Evolutionary conservation across 768 basidiomycete genomes (phyloP), one percentile per base, ranked within the genome.

Genomic region (Podaxis mareebaensis): DNA sequence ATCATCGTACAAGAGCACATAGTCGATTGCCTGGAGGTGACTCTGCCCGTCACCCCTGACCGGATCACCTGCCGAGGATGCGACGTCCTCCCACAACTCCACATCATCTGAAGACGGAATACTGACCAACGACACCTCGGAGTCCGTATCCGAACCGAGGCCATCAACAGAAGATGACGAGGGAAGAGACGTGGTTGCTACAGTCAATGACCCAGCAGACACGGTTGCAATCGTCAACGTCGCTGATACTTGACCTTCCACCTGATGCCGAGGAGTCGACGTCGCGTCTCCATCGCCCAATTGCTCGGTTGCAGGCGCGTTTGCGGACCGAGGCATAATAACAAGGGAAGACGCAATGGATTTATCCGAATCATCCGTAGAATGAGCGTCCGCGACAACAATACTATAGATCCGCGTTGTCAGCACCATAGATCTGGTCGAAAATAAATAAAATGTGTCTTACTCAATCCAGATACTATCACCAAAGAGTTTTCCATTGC

Each of bases 401-500:
- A 93, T 87, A 63, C 90, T 92, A 49, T 22, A 61, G 10, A 30
- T 56, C 51, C 64, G 56, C 28, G 63, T 56, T 48, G 55, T 61
- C 52, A 61, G 51, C 40, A 58, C 22, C 48, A 38, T 48, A 30
- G 46, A 56, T 44, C 15, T 17, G 42, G 7, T 13, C 4, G 3
- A 7, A 28, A 12, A 11, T 28, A 6, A 22, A 28, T 24, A 15
- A 12, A 60, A 48, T 26, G 63, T 2, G 13, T 78, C 89, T 73
- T 64, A 92, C 92, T 92, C 90, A 26, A 91, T 84, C 91, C 92
- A 93, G 20, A 94, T 79, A 62, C 83, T 88, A 58, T 88, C 78
- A 26, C 91, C 92, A 68, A 95, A 95, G 51, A 85, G 71, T 46
- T 79, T 79, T 1, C 83, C 85, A 17, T 78, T 68, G 4, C 80